phyloP scores from a whole-genome alignment of 768 basidiomycete genomes.

The Boletus speciosus region DNA sequence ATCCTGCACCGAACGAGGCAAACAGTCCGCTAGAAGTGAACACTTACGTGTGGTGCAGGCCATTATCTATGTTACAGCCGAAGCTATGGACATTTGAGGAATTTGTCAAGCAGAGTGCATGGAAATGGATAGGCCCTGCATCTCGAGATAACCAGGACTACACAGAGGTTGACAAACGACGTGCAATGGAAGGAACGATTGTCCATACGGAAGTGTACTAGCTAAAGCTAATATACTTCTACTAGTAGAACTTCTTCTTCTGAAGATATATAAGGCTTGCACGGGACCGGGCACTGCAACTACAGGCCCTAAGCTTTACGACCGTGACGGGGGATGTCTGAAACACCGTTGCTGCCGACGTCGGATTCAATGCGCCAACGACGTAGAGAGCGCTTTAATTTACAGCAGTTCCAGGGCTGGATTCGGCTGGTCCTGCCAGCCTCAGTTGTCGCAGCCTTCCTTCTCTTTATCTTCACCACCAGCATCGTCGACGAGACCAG shows the following conservation, averaged over 20 bases:
- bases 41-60: constrained; percentile 67
- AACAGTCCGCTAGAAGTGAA: constrained; percentile 44
- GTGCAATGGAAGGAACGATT: constrained; percentile 38
- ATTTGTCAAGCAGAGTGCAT: constrained; percentile 72
- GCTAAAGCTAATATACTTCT: background rate
- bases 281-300: too few species aligned
- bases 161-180: constrained; percentile 50
- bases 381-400: background rate
- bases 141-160: constrained; percentile 39
- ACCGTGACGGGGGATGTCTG: constrained; percentile 5
- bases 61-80: constrained; percentile 43
- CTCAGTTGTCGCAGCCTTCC: constrained; percentile 37
- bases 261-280: background rate
- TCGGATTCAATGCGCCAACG: background rate
- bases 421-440: constrained; percentile 26
- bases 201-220: constrained; percentile 1
- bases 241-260: background rate
- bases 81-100: constrained; percentile 79
- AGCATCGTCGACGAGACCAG: constrained; percentile 25
- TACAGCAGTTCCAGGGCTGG: background rate
- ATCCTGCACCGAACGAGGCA: constrained; percentile 36
- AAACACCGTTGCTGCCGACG: constrained; percentile 11
- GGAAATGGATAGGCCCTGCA: constrained; percentile 66
- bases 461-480: constrained; percentile 42
- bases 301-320: too few species aligned